These are phyloP conservation scores for Colletotrichum karsti DNA, from an alignment of 2,329 filamentous ascomycete species.

Conservation along the genomic window DNA sequence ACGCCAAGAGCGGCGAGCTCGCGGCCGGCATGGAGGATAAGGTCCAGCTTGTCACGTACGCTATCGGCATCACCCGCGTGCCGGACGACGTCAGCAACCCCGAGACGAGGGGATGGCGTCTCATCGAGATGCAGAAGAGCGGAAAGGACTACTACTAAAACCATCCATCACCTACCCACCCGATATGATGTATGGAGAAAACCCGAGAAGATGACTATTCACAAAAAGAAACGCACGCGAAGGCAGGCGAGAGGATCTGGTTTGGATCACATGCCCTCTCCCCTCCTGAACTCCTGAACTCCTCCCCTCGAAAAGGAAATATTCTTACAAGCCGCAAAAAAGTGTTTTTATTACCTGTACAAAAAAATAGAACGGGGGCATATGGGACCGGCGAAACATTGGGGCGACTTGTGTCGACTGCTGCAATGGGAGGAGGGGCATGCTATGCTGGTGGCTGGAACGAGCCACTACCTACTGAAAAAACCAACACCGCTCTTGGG, in stretches of 20 bases:
- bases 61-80: conserved; percentile 92
- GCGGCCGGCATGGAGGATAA: conserved; percentile 99
- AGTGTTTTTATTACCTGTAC: conserved; percentile 31
- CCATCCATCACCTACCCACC: not conserved
- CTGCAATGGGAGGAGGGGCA: not conserved
- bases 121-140: conserved; percentile 99
- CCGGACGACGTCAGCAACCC: conserved; percentile 97
- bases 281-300: too few relatives aligned
- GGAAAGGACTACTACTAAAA: conserved; percentile 82
- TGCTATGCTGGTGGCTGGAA: not conserved
- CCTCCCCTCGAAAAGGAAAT: conserved; percentile 8
- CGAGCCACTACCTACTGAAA: too few relatives aligned
- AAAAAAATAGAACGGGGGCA: conserved; percentile 27
- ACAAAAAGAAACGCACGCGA: conserved; percentile 5
- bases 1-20: conserved; percentile 87
- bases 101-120: conserved; percentile 94
- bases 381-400: conserved; percentile 24
- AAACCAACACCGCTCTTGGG: conserved; percentile 28
- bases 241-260: conserved; percentile 16
- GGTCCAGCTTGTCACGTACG: conserved; percentile 97
- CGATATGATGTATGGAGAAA: not conserved
- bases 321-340: conserved; percentile 11
- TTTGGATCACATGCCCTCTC: not conserved
- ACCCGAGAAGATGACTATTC: not conserved
- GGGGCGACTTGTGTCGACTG: not conserved